Evolutionary conservation across 192 early-diverging fungal genomes (phyloP).

Genomic region (Blastocladiella britannica): DNA sequence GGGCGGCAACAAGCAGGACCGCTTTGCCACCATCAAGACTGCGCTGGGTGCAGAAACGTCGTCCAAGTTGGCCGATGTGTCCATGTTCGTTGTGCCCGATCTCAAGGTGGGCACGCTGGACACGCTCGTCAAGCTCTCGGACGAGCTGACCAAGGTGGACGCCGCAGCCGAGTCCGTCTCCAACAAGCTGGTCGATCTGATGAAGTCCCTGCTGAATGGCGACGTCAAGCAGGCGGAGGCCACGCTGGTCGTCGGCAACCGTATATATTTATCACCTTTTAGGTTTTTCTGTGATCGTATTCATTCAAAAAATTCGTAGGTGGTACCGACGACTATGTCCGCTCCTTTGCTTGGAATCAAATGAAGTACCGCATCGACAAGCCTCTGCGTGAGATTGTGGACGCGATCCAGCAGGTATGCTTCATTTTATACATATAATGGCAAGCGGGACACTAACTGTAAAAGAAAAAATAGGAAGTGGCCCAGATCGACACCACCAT

Average conservation of each 20-base stretch:
- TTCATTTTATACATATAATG: background rate
- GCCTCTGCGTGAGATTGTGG: constrained; percentile 61
- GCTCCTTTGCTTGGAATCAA: constrained; percentile 81
- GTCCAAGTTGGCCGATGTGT: constrained; percentile 16
- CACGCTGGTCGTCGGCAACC: constrained; percentile 56
- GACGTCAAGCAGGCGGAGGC: constrained; percentile 38
- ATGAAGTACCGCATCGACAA: constrained; percentile 93
- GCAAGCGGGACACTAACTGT: too few relatives aligned
- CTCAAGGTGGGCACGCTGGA: constrained; percentile 97
- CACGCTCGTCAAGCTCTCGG: constrained; percentile 74
- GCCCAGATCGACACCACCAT: constrained; percentile 65
- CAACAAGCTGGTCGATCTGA: constrained; percentile 67
- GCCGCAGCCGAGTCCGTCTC: constrained; percentile 44
- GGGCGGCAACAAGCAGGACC: constrained; percentile 51
- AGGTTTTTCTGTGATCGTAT: constrained; percentile 3
- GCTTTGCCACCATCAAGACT: constrained; percentile 24
- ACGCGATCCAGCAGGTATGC: constrained; percentile 51
- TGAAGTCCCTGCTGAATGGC: constrained; percentile 46
- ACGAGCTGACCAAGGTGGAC: constrained; percentile 82
- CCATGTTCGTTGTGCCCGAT: constrained; percentile 62
- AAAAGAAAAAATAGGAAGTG: constrained; percentile 47
- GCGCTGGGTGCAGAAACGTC: constrained; percentile 16
- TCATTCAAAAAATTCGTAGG: background rate
- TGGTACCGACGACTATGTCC: constrained; percentile 70
- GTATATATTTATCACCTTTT: constrained; percentile 31